These are phyloP conservation scores for Tolypocladium amazonense DNA, from an alignment of 2,329 filamentous ascomycete species.

Conservation along the genomic window DNA sequence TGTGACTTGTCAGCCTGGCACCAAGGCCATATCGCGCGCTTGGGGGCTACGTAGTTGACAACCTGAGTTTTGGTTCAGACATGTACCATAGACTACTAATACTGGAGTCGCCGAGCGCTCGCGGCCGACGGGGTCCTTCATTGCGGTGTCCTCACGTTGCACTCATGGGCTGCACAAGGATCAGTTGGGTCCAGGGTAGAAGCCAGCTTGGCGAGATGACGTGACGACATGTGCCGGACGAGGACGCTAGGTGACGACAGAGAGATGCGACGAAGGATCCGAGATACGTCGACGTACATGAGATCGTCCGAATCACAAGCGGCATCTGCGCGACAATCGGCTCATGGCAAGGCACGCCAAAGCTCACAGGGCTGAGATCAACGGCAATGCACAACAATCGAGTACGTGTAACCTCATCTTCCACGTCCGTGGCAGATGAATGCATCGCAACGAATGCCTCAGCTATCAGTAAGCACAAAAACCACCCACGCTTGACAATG, in stretches of 20 bases:
- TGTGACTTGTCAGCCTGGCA: not conserved
- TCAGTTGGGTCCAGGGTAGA: too few relatives aligned
- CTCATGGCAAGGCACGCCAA: not conserved
- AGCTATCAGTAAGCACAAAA: not conserved
- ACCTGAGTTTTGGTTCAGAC: not conserved
- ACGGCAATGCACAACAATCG: too few relatives aligned
- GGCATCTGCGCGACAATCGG: not conserved
- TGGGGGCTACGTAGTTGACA: not conserved
- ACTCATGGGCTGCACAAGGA: too few relatives aligned
- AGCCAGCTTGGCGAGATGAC: not conserved
- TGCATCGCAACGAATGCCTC: not conserved
- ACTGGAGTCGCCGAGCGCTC: too few relatives aligned
- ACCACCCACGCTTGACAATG: not conserved
- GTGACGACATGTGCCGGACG: not conserved
- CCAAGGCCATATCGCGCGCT: not conserved
- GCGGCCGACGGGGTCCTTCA: too few relatives aligned
- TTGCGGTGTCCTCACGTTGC: too few relatives aligned
- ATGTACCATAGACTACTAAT: too few relatives aligned
- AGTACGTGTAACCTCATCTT: not conserved
- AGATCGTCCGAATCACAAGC: not conserved
- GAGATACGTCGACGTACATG: not conserved
- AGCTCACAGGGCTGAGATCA: too few relatives aligned
- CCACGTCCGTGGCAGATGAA: not conserved
- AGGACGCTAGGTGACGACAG: not conserved
- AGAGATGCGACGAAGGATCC: not conserved